Base-by-base conservation (phyloP, 768 basidiomycete species). In the Lactarius pseudohatsudake region DNA sequence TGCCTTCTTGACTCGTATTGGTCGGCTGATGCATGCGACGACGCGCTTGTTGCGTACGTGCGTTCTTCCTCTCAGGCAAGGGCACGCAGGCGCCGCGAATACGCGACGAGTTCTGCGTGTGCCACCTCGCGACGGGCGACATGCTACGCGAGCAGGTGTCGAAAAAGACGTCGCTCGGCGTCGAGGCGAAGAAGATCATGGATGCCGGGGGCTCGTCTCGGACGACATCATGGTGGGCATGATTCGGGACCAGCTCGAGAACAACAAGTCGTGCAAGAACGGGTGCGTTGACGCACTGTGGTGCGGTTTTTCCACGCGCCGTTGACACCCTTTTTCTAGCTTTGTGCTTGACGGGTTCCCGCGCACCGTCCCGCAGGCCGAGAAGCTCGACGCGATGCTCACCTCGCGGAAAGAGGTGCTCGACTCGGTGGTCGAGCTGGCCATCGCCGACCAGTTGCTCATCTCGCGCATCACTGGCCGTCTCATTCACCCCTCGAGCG, bases 311-410 rank as follows among this genome's bases (percentile, higher is more conserved):
- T 40, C 15, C 38, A 16, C 38, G 38, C 38, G 38, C 4, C 30
- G 22, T 55, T 55, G 54, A 55, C 13, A 18, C 10, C 18, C 8
- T 11, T 36, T 32, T 57, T 9, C 11, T 1, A 98, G 96, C 43
- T 99, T 99, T 78, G 97, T 99, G 64, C 83, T 99, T 59, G 97
- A 99, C 74, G 97, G 97, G n/a, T 99, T 99, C 86, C 97, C 97
- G 50, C 89, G 97, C 53, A 98, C 96, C 4, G 93, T 98, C 41
- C 88, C 91, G 11, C 97, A 99, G 74, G 97, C 97, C 3, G 85
- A 96, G 79, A 98, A 97, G 78, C 88, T 99, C 62, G 96, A 96
- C 74, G 79, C 82, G 66, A 98, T 99, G 97, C 86, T 99, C 54
- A 75, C 82, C 16, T 77, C 75, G 5, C 88, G 91, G 74, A 88